Percentiles rank a stretch among this genome's conserved stretches.
These are phyloP conservation scores for Populus deltoides DNA, from an alignment of 345 rosid species.

Conservation along the genomic window DNA sequence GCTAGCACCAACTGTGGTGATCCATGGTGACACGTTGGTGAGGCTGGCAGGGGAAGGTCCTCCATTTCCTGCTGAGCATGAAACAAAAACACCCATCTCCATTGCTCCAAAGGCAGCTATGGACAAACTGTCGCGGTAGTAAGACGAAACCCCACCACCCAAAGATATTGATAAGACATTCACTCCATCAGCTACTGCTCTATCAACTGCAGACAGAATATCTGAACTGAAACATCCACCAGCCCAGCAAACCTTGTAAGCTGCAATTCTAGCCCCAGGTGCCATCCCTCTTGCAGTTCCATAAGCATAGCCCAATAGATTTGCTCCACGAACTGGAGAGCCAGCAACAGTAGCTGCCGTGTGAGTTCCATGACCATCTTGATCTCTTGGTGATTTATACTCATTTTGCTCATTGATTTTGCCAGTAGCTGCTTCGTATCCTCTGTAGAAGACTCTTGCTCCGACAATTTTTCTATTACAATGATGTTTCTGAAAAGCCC, in stretches of 20 bases:
- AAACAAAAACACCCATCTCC: slow-evolving; percentile 34
- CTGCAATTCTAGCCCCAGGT: slow-evolving; percentile 31
- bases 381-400: slow-evolving; percentile 30
- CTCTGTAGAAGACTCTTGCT: slow-evolving; percentile 26
- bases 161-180: slow-evolving; percentile 28
- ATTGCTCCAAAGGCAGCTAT: slow-evolving; percentile 31
- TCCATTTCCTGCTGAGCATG: slow-evolving; percentile 32
- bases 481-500: slow-evolving; percentile 17
- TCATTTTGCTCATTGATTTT: slow-evolving; percentile 22
- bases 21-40: slow-evolving; percentile 30
- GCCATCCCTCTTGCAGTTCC: slow-evolving; percentile 37
- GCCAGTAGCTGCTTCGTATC: slow-evolving; percentile 25
- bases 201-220: slow-evolving; percentile 28
- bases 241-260: slow-evolving; percentile 30
- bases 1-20: slow-evolving; percentile 31
- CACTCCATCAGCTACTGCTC: slow-evolving; percentile 34
- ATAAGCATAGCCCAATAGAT: slow-evolving; percentile 25
- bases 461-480: slow-evolving; percentile 31
- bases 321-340: slow-evolving; percentile 22
- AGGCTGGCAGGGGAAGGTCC: slow-evolving; percentile 34
- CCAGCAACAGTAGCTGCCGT: slow-evolving; percentile 33
- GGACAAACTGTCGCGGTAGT: slow-evolving; percentile 25
- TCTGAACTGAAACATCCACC: slow-evolving; percentile 35
- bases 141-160: slow-evolving; percentile 30
- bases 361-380: slow-evolving; percentile 36